These are phyloP conservation scores for Daedalea quercina DNA, from an alignment of 768 basidiomycete genomes.

Conservation along the genomic window DNA sequence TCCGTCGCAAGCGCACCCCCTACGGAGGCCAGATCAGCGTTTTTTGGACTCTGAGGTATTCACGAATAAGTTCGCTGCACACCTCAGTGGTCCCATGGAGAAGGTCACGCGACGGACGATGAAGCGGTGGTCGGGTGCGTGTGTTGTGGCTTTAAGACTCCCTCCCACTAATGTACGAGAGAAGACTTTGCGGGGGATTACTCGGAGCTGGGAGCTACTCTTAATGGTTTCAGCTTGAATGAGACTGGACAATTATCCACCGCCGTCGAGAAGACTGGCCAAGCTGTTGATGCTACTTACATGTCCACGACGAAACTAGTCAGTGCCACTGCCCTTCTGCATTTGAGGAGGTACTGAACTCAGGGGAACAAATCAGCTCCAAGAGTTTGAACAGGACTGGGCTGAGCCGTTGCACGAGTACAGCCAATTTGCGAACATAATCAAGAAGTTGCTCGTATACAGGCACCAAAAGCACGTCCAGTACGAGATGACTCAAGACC, in stretches of 20 bases:
- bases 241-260: constrained; percentile 67
- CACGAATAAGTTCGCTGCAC: constrained; percentile 91
- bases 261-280: constrained; percentile 94
- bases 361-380: constrained; percentile 45
- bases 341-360: not conserved
- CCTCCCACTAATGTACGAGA: not conserved
- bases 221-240: constrained; percentile 91
- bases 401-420: constrained; percentile 97
- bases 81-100: constrained; percentile 90
- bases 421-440: constrained; percentile 88
- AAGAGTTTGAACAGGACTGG: constrained; percentile 92
- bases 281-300: constrained; percentile 92
- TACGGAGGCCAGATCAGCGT: constrained; percentile 90
- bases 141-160: not conserved
- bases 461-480: constrained; percentile 98
- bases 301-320: constrained; percentile 89
- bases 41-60: constrained; percentile 96
- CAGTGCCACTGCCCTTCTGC: constrained; percentile 20
- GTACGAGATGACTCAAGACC: constrained; percentile 94
- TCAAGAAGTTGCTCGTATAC: constrained; percentile 89
- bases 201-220: constrained; percentile 82
- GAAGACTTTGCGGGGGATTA: constrained; percentile 81
- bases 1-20: constrained; percentile 80
- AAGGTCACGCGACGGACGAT: constrained; percentile 88
- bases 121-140: constrained; percentile 90